Percentiles rank a stretch among this genome's conserved stretches.
Conservation (phyloP, 73 alveolate species). For the Symbiodinium pilosum region DNA sequence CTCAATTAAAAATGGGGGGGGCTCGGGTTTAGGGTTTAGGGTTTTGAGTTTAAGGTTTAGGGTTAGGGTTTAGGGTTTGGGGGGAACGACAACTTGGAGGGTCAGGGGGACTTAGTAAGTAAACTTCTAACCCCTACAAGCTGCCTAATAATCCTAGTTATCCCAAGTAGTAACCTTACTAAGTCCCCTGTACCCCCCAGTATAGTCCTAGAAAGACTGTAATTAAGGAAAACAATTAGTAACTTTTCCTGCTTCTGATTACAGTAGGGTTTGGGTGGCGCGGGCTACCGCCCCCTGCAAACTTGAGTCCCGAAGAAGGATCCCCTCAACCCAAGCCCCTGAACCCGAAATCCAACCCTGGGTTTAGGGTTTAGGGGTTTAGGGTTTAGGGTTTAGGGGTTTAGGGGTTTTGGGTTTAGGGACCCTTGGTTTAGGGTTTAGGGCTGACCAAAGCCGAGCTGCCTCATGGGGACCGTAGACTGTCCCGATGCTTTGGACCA, state of each 20-base stretch:
- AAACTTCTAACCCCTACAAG: background rate
- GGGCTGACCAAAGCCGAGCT: background rate
- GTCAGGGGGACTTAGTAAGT: background rate
- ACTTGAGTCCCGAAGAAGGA: background rate
- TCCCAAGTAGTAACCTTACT: no score
- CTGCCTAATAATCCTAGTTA: no score
- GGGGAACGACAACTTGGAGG: no score
- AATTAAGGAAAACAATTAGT: no score
- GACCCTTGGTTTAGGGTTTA: background rate
- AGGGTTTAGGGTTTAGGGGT: background rate
- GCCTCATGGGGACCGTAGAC: background rate
- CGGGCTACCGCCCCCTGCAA: background rate
- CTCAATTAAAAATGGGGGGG: no score
- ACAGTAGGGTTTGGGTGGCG: no score
- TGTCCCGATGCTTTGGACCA: background rate
- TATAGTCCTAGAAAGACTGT: no score
- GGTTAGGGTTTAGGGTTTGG: background rate
- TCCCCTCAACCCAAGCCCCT: background rate
- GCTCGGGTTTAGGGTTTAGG: conserved; percentile 10
- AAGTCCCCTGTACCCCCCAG: no score
- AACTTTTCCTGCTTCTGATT: no score
- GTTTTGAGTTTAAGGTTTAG: background rate
- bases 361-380: background rate
- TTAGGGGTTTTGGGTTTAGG: background rate
- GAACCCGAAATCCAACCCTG: background rate